A percentile compares a stretch with the other conserved stretches of the same genome.
These are phyloP conservation scores for Cyberlindnera sargentensis DNA, from an alignment of 805 yeast species.

Conservation along the genomic window DNA sequence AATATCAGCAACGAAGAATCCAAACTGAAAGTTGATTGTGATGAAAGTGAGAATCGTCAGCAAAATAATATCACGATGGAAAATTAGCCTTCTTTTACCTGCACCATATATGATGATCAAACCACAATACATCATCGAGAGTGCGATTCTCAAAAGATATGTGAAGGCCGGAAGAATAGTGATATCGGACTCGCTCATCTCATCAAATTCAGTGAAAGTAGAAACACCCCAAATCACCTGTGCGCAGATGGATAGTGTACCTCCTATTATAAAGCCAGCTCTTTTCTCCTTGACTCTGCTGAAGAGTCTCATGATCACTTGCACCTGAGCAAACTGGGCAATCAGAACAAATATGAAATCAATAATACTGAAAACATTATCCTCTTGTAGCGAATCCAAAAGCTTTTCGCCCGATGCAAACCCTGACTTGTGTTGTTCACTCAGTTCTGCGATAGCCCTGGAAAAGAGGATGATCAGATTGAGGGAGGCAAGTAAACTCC, in stretches of 20 bases:
- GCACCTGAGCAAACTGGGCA: slow-evolving; percentile 63
- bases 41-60: slow-evolving; percentile 50
- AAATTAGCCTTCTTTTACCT: slow-evolving; percentile 43
- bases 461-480: slow-evolving; percentile 47
- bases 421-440: slow-evolving; percentile 36
- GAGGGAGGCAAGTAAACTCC: slow-evolving; percentile 46
- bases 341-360: slow-evolving; percentile 53
- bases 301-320: slow-evolving; percentile 60
- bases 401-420: slow-evolving; percentile 37
- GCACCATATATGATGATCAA: slow-evolving; percentile 47
- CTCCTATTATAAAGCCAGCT: slow-evolving; percentile 52
- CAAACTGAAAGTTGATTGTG: slow-evolving; percentile 53
- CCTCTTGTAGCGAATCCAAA: slow-evolving; percentile 35
- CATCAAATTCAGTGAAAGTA: slow-evolving; percentile 33
- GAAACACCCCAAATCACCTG: slow-evolving; percentile 69
- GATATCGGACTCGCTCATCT: slow-evolving; percentile 28
- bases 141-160: slow-evolving; percentile 64
- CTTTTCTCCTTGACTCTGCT: slow-evolving; percentile 64
- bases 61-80: slow-evolving; percentile 42
- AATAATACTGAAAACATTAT: slow-evolving; percentile 42
- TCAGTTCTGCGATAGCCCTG: slow-evolving; percentile 38
- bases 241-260: slow-evolving; percentile 42
- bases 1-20: slow-evolving; percentile 70
- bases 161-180: slow-evolving; percentile 68
- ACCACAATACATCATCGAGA: slow-evolving; percentile 61